These are phyloP conservation scores for Populus hybrid DNA, from an alignment of 441 rosid genomes.

Conservation along the genomic window DNA sequence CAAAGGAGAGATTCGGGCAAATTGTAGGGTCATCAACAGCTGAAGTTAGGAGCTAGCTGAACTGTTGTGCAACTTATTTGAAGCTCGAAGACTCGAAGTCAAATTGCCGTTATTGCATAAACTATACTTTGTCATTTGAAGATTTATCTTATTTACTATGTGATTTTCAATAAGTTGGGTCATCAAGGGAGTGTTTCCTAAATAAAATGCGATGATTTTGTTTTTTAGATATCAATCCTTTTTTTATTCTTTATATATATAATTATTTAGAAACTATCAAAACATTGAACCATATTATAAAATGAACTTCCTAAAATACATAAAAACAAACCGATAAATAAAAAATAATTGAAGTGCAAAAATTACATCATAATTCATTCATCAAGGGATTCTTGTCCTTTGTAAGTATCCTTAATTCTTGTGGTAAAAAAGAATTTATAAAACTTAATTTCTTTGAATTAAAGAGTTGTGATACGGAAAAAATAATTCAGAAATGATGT, in stretches of 20 bases:
- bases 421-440: neutral
- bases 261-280: no score
- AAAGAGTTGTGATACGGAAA: neutral
- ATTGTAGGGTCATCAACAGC: slow-evolving; percentile 52
- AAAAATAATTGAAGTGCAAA: neutral
- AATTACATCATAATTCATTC: neutral
- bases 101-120: neutral
- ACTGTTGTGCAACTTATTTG: neutral
- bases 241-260: neutral
- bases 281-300: neutral
- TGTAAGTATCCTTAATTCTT: neutral
- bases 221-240: neutral
- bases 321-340: neutral
- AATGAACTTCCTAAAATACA: neutral
- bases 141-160: neutral
- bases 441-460: neutral
- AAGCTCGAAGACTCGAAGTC: neutral
- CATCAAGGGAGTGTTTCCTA: neutral
- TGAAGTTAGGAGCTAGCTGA: slow-evolving; percentile 5
- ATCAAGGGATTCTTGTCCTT: neutral
- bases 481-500: no score
- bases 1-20: slow-evolving; percentile 50
- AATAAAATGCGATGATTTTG: neutral
- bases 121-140: neutral
- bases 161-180: neutral